Base-by-base conservation (phyloP, 805 yeast species). In the Tetrapisispora pingtungensis region DNA sequence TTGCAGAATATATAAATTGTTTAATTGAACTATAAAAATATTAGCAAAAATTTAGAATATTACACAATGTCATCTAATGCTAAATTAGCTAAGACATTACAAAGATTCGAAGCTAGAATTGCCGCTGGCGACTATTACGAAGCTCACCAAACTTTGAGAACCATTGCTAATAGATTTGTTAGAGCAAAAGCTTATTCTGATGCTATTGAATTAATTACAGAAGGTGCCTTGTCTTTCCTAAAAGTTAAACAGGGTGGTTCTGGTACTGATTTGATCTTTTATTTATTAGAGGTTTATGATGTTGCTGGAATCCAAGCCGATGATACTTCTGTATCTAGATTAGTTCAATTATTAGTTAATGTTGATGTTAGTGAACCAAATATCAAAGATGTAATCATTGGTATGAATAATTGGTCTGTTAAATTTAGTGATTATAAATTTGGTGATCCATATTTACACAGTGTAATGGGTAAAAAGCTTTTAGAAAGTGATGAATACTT, bases 111-210 rank as follows among this genome's bases (percentile, higher is more conserved):
- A 56, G 73, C 56, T 22, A 80, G 84, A 55, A 81, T 90, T 50
- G 75, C 73, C 41, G 73, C 73, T 41, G 86, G 85, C 2, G 84
- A 88, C 44, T 87, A 73, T 66, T 90, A 90, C 61, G 98, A 93
- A 61, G 97, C 97, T 0, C 96, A 90, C 61, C 97, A 93, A 64
- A 89, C 96, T 0, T 72, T 93, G 42, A 72, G 96, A 57, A 87
- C 97, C 6, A 84, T 90, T 43, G 84, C 85, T 35, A 88, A 88
- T 52, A 73, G 98, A 58, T 83, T 84, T 57, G 81, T 84, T 36
- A 77, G 84, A 50, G 59, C 79, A 20, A 77, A 78, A 48, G 77
- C 81, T 47, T 85, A 74, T 59, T 67, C 65, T 3, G 81, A 82
- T 33, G 95, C 97, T 10, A 72, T 78, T 42, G 88, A 84, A 40